These are phyloP conservation scores for Fusarium pseudocircinatum DNA, from an alignment of 2,329 filamentous ascomycete species.

Conservation along the genomic window DNA sequence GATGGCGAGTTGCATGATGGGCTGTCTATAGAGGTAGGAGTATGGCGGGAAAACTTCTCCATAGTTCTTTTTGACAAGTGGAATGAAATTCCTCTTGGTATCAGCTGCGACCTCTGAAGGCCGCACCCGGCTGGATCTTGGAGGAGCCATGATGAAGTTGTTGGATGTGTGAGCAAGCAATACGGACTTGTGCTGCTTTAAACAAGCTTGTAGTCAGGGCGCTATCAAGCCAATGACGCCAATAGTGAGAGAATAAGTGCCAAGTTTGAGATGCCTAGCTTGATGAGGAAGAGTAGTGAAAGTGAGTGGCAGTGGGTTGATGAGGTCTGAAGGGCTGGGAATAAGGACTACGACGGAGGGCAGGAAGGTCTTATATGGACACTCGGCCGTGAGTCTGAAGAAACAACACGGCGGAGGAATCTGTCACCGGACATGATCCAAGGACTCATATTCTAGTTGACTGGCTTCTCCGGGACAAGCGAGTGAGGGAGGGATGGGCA, in stretches of 20 bases:
- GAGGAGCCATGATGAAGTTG: slow-evolving; percentile 45
- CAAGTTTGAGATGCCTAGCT: not conserved
- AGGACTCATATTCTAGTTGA: slow-evolving; percentile 29
- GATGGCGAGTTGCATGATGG: slow-evolving; percentile 57
- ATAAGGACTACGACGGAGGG: slow-evolving; percentile 29
- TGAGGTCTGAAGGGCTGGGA: slow-evolving; percentile 13
- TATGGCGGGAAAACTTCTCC: slow-evolving; percentile 63
- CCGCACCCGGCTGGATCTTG: slow-evolving; percentile 47
- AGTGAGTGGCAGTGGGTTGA: slow-evolving; percentile 20
- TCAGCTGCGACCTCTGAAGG: slow-evolving; percentile 74
- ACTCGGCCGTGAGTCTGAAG: slow-evolving; percentile 37
- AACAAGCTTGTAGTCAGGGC: not conserved
- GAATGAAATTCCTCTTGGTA: slow-evolving; percentile 76
- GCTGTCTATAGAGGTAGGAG: slow-evolving; percentile 67
- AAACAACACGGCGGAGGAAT: slow-evolving; percentile 39
- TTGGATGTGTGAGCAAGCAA: not conserved
- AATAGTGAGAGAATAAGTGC: not conserved
- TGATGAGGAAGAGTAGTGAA: slow-evolving; percentile 1
- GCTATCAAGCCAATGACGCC: slow-evolving; percentile 8
- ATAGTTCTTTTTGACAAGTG: slow-evolving; percentile 68
- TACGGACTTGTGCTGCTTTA: not conserved
- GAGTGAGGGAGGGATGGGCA: slow-evolving; percentile 46
- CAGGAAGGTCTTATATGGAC: slow-evolving; percentile 41
- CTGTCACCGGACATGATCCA: slow-evolving; percentile 35
- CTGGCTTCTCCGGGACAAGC: slow-evolving; percentile 34